phyloP scores from a whole-genome alignment of 495 filamentous ascomycete genomes.

The Neurospora pannonica region DNA sequence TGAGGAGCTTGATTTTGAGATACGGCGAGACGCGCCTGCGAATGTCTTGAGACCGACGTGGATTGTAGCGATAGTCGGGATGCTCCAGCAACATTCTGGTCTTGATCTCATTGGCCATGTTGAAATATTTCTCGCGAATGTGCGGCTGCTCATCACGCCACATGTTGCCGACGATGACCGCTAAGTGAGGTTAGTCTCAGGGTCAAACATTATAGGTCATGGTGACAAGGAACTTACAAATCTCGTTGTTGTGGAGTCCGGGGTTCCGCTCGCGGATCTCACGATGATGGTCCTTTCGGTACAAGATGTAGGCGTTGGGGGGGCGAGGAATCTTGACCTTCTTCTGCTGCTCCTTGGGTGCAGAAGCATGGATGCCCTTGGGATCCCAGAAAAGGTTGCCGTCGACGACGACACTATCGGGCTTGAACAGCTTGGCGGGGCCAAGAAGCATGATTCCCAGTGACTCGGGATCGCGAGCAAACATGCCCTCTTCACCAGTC shows the following conservation, averaged over 20 bases:
- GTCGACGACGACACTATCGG: not conserved
- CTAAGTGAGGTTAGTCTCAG: conserved; percentile 5
- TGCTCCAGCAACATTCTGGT: conserved; percentile 1
- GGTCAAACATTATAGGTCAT: not conserved
- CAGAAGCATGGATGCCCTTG: not conserved
- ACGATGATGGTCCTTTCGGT: conserved; percentile 8
- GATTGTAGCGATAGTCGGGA: conserved; percentile 9
- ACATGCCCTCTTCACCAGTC: conserved; percentile 1
- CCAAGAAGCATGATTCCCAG: conserved; percentile 8
- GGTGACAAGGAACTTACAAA: conserved; percentile 10
- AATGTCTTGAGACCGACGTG: conserved; percentile 4
- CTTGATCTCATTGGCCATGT: conserved; percentile 12
- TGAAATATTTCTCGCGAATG: conserved; percentile 9
- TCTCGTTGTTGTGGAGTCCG: conserved; percentile 15
- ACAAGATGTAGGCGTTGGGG: conserved; percentile 18
- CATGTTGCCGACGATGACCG: conserved; percentile 4
- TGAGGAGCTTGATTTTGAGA: conserved; percentile 6
- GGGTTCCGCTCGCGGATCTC: conserved; percentile 6
- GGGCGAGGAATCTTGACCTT: conserved; percentile 13
- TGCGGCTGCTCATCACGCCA: conserved; percentile 6
- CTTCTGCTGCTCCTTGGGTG: not conserved
- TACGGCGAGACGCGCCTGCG: not conserved
- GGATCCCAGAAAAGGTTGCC: conserved; percentile 6
- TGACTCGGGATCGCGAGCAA: conserved; percentile 1
- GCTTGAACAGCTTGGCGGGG: conserved; percentile 3